Evolutionary conservation across 192 early-diverging fungal species (phyloP), one percentile per base, ranked within the genome.

Genomic region (Jimgerdemannia flammicorona): DNA sequence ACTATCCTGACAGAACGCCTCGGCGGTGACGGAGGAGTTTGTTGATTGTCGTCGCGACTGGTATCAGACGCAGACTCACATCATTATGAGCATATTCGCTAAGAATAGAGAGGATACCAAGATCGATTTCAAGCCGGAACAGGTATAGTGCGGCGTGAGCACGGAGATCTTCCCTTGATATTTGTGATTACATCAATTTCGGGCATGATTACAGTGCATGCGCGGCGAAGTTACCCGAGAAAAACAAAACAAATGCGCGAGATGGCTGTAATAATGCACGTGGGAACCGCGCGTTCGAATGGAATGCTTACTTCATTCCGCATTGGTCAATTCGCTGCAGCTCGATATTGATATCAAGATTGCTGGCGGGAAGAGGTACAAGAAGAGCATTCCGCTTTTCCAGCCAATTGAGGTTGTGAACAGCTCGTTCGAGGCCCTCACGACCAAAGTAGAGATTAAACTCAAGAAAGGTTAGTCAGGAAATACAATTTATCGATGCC

Each of bases 11-110:
- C 10, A 41, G 19, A 44, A 20, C 42, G 19, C 44, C 19, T 14
- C 11, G 74, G 78, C 64, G 64, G 68, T 77, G 7, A 74, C 77
- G 17, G 84, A 87, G 67, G 85, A 91, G 64, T 70, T 83, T 43
- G 91, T 96, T 9, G 84, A 94, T 29, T 97, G 95, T 77, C 87
- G 97, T 40, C 89, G 89, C 43, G 98, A 99, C 83, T 98, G 92
- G 91, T 99, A 98, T 83, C 97, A 99, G 77, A 96, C 94, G 40
- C 94, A 86, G 44, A 86, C 85, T 43, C 88, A 87, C 40, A 89
- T 99, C 49, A 94, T 95, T 73, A 81, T 98, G 63, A 94, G 93
- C 40, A 87, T 99, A 66, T 99, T 95, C 85, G 96, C 95, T 4
- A 98, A 98, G 80, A 96, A 97, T 77, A 90, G 87, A 76, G 85